Evolutionary conservation across 148 eudicot species (phyloP).

Genomic region (Persicaria tinctoria): DNA sequence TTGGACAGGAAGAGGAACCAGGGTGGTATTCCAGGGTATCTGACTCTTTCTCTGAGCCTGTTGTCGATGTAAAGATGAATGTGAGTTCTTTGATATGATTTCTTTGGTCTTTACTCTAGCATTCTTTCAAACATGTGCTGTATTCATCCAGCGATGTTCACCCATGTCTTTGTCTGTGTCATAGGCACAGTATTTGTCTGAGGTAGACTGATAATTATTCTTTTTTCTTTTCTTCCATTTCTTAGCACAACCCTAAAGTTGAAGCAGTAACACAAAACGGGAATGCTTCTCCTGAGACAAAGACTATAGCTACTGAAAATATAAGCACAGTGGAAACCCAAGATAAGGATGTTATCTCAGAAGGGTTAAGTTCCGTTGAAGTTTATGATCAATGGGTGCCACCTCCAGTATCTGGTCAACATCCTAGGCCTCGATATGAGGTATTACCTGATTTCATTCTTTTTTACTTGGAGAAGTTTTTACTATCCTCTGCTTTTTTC

Average conservation of each 20-base stretch:
- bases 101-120: neutral
- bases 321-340: conserved; percentile 54
- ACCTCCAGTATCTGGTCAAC: conserved; percentile 64
- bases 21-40: conserved; percentile 94
- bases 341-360: conserved; percentile 86
- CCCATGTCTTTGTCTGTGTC: neutral
- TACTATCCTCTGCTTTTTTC: neutral
- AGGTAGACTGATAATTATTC: neutral
- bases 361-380: conserved; percentile 60
- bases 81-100: conserved; percentile 42
- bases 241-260: conserved; percentile 42
- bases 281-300: conserved; percentile 45
- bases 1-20: conserved; percentile 83
- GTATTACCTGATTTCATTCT: conserved; percentile 29
- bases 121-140: neutral
- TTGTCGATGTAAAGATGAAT: conserved; percentile 59
- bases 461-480: neutral
- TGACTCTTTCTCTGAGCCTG: conserved; percentile 52
- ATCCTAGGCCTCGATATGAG: conserved; percentile 91
- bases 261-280: conserved; percentile 56
- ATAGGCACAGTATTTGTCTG: neutral
- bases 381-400: conserved; percentile 92
- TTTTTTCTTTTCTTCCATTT: neutral
- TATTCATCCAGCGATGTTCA: neutral
- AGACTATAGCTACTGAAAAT: conserved; percentile 58